Base-by-base conservation (phyloP, 2,329 filamentous ascomycete genomes). In the Lizonia empirigonia region DNA sequence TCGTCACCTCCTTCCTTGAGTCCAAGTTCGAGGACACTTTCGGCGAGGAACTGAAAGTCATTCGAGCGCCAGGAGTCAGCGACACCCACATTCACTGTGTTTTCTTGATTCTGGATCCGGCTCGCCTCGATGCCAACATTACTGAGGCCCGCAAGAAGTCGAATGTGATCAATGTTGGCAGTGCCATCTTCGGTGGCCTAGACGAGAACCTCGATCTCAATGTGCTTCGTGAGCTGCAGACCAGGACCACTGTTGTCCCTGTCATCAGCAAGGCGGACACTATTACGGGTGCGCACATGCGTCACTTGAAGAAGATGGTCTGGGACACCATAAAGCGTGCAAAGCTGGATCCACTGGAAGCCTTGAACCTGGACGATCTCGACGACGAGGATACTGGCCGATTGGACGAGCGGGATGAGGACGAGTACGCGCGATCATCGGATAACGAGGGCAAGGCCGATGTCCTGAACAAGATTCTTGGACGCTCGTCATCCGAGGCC, bases 11-110 rank as follows among this genome's bases (percentile, higher is more conserved):
- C 7, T 99, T 99, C 77, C 80, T 99, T 53, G 94, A 99, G 79
- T 93, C 89, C 79, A 97, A 97, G 74, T 99, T 99, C 64, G 93
- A 99, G 73, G 94, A 99, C 68, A 97, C 94, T 0, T 96, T 99
- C 71, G 85, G 85, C 39, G 94, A 99, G 76, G 94, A 99, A 78
- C 96, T 96, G 83, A 97, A 97, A 79, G 92, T 99, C 37, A 82
- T 97, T 56, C 89, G 94, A 65, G 91, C 92, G 44, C 93, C 94
- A 20, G 93, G 92, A 48, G 89, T 90, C 59, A 90, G 91, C 71
- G 94, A 99, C 77, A 97, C 93, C 41, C 94, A 99, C 73, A 96
- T 99, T 60, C 94, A 99, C 72, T 95, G 91, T 61, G 91, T 91
- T 46, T 96, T 99, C 76, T 81, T 97, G 48, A 79, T 99, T 47